phyloP scores from a whole-genome alignment of 2,329 filamentous ascomycete genomes.

The Sclerotiophoma versabilis region DNA sequence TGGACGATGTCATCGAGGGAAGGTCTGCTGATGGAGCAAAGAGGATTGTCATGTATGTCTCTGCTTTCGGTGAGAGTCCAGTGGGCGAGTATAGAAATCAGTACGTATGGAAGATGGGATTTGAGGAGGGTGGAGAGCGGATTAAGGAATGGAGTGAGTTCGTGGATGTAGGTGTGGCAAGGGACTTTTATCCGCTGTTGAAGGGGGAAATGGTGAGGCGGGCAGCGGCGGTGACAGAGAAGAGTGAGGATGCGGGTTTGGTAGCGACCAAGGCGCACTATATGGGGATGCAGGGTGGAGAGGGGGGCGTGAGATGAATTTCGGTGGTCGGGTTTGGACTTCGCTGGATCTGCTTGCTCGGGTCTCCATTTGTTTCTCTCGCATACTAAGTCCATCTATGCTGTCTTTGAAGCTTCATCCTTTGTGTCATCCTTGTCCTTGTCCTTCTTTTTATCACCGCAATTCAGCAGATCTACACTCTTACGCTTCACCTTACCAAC shows the following conservation, averaged over 20 bases:
- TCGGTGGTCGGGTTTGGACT: too few relatives aligned
- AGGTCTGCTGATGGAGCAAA: conserved; percentile 7
- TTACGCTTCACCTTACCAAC: not conserved
- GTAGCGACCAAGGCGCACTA: not conserved
- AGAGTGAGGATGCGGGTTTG: not conserved
- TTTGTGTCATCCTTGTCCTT: not conserved
- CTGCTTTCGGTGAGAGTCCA: conserved; percentile 41
- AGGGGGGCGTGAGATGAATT: not conserved
- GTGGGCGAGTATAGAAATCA: conserved; percentile 35
- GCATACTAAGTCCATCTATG: not conserved
- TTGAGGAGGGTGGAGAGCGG: conserved; percentile 21
- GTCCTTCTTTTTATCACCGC: not conserved
- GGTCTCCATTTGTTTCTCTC: too few relatives aligned
- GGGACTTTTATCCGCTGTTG: conserved; percentile 41
- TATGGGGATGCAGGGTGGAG: not conserved
- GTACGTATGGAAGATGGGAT: conserved; percentile 41
- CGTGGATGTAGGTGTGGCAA: conserved; percentile 38
- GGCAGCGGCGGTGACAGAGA: not conserved
- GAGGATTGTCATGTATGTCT: conserved; percentile 44
- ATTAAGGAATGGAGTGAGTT: conserved; percentile 36
- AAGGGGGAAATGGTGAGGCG: conserved; percentile 23
- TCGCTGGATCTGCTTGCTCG: not conserved
- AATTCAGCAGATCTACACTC: not conserved
- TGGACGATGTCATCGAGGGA: conserved; percentile 45
- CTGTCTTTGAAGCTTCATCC: not conserved